A percentile compares a stretch with the other conserved stretches of the same genome.
Conservation (phyloP, 2,329 filamentous ascomycete genomes). For the Colletotrichum sp. region DNA sequence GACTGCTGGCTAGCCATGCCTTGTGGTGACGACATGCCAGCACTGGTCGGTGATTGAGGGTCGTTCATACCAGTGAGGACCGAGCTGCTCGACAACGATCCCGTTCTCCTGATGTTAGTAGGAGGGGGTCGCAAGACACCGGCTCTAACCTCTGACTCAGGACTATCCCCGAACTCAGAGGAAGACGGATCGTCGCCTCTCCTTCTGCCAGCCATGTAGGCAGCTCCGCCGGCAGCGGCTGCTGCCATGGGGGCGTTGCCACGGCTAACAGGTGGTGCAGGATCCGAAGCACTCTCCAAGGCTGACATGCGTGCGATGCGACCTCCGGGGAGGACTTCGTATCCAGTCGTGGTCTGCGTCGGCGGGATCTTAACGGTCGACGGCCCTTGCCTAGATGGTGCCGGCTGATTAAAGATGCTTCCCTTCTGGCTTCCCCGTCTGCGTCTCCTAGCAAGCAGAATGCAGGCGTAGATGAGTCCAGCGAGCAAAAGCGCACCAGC, state of each 20-base stretch:
- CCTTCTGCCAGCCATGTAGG: slow-evolving; percentile 49
- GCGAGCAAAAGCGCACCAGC: slow-evolving; percentile 73
- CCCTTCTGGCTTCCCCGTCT: slow-evolving; percentile 66
- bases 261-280: slow-evolving; percentile 46
- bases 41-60: slow-evolving; percentile 75
- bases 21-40: slow-evolving; percentile 81
- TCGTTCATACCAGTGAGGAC: slow-evolving; percentile 70
- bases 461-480: slow-evolving; percentile 71
- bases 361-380: slow-evolving; percentile 42
- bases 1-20: slow-evolving; percentile 88
- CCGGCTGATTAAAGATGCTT: slow-evolving; percentile 89
- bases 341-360: slow-evolving; percentile 48
- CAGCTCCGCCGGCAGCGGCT: slow-evolving; percentile 52
- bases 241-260: slow-evolving; percentile 27
- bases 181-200: slow-evolving; percentile 65
- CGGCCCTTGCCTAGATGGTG: slow-evolving; percentile 65
- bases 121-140: slow-evolving; percentile 63
- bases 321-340: slow-evolving; percentile 82
- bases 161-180: slow-evolving; percentile 74
- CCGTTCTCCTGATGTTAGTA: slow-evolving; percentile 70
- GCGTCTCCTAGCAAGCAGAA: slow-evolving; percentile 54
- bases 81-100: slow-evolving; percentile 89
- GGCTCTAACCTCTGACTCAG: slow-evolving; percentile 66
- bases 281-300: slow-evolving; percentile 75
- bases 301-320: slow-evolving; percentile 96